Conservation (phyloP, 257 asterid genomes). For the Scutellaria barbata region DNA sequence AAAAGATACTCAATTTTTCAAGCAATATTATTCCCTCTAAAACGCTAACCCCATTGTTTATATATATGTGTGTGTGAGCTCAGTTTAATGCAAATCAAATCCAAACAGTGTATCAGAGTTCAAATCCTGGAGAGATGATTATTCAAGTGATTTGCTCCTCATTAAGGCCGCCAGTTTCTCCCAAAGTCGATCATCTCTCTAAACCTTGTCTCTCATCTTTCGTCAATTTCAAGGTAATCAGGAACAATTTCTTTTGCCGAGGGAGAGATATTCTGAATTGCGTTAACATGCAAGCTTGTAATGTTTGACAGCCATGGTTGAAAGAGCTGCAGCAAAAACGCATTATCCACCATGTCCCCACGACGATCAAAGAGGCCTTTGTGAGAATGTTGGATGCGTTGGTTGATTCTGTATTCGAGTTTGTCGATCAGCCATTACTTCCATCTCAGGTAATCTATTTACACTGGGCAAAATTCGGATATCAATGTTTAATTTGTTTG, state of each 20-base stretch:
- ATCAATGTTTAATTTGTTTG: background rate
- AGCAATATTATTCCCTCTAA: no score
- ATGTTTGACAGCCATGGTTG: slow-evolving; percentile 41
- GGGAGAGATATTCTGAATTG: background rate
- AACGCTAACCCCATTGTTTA: no score
- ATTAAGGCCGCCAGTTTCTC: background rate
- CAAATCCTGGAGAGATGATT: slow-evolving; percentile 4
- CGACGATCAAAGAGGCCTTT: slow-evolving; percentile 42
- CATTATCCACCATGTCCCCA: slow-evolving; percentile 25
- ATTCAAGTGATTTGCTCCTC: slow-evolving; percentile 36
- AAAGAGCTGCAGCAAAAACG: slow-evolving; percentile 39
- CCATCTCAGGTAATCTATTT: slow-evolving; percentile 59
- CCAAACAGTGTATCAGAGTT: no score
- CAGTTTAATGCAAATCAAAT: background rate
- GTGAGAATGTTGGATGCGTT: slow-evolving; percentile 47
- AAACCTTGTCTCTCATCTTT: slow-evolving; percentile 27
- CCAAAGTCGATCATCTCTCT: slow-evolving; percentile 22
- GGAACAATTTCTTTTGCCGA: background rate
- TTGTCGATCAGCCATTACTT: slow-evolving; percentile 55
- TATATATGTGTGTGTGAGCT: background rate
- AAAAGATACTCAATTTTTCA: background rate
- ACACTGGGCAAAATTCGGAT: background rate
- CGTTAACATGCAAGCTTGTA: background rate
- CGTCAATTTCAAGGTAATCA: slow-evolving; percentile 39
- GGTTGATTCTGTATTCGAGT: slow-evolving; percentile 48